These are phyloP conservation scores for Corylus americana DNA, from an alignment of 306 rosid genomes.

Conservation along the genomic window DNA sequence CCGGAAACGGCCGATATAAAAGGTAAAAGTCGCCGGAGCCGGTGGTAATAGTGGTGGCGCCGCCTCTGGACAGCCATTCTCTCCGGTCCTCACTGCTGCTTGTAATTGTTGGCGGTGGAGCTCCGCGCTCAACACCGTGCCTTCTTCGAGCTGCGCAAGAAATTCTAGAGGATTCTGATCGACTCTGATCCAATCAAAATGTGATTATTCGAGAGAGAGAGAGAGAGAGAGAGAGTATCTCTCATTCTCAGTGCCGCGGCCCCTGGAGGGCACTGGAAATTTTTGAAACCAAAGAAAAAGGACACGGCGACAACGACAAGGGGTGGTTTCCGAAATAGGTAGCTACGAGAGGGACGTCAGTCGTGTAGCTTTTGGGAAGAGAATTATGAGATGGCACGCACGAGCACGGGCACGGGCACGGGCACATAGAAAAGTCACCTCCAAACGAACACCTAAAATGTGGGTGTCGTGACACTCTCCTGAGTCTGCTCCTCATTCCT, in stretches of 20 bases:
- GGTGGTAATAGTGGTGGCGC: slow-evolving; percentile 68
- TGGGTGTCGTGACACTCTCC: neutral
- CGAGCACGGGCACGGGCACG: too few relatives aligned
- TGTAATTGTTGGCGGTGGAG: neutral
- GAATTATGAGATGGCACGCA: too few relatives aligned
- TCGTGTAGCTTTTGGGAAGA: too few relatives aligned
- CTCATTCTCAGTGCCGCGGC: slow-evolving; percentile 9
- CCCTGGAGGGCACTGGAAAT: neutral
- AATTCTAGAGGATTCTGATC: too few relatives aligned
- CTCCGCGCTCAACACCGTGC: neutral
- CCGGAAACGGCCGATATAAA: slow-evolving; percentile 62
- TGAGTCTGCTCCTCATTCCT: neutral
- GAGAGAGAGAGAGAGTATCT: neutral
- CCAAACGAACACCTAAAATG: neutral
- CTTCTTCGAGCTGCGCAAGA: neutral
- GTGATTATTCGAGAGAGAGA: neutral
- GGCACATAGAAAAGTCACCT: too few relatives aligned
- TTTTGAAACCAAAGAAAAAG: neutral
- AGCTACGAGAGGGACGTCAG: neutral
- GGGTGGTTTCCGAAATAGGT: neutral
- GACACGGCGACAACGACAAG: slow-evolving; percentile 28
- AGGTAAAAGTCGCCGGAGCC: slow-evolving; percentile 62
- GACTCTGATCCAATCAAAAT: neutral
- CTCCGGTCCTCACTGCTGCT: slow-evolving; percentile 16
- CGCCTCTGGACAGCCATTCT: slow-evolving; percentile 80